Percentiles rank a stretch among this genome's conserved stretches.
phyloP scores from a whole-genome alignment of 805 yeast species.

The Zygosaccharomyces bisporus region DNA sequence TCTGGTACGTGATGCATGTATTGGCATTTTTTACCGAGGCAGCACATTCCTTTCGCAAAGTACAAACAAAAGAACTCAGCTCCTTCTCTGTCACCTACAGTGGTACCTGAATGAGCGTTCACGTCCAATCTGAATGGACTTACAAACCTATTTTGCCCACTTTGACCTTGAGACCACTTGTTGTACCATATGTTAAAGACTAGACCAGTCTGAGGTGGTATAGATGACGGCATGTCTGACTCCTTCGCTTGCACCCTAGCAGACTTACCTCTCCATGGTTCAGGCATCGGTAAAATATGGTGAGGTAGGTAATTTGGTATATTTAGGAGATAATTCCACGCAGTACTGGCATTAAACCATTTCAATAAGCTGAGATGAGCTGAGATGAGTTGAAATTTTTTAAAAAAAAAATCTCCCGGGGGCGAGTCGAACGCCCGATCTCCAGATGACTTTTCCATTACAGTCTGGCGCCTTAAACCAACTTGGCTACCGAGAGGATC shows the following conservation, averaged over 20 bases:
- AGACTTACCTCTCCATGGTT: conserved; percentile 38
- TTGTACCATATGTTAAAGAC: conserved; percentile 84
- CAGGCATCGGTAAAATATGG: conserved; percentile 1
- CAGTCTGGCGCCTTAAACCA: conserved; percentile 39
- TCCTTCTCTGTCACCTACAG: conserved; percentile 55
- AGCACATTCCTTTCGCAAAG: conserved; percentile 87
- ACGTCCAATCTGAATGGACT: conserved; percentile 61
- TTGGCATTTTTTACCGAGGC: conserved; percentile 69
- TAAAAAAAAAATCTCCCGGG: conserved; percentile 42
- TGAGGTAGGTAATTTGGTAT: too few relatives aligned
- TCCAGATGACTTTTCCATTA: conserved; percentile 40
- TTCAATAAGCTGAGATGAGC: too few relatives aligned
- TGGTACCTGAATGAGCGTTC: conserved; percentile 65
- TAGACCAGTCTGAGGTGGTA: conserved; percentile 77
- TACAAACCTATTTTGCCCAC: conserved; percentile 41
- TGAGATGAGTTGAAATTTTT: too few relatives aligned
- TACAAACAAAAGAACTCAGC: conserved; percentile 64
- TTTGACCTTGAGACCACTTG: conserved; percentile 65
- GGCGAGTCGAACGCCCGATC: conserved; percentile 51
- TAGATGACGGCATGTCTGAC: conserved; percentile 46
- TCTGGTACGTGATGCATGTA: conserved; percentile 76
- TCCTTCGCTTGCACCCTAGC: conserved; percentile 78
- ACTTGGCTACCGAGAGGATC: conserved; percentile 36
- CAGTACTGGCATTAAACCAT: too few relatives aligned
- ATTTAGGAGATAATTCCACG: too few relatives aligned